phyloP scores from a whole-genome alignment of 169 alveolate genomes.

The Neospora caninum region DNA sequence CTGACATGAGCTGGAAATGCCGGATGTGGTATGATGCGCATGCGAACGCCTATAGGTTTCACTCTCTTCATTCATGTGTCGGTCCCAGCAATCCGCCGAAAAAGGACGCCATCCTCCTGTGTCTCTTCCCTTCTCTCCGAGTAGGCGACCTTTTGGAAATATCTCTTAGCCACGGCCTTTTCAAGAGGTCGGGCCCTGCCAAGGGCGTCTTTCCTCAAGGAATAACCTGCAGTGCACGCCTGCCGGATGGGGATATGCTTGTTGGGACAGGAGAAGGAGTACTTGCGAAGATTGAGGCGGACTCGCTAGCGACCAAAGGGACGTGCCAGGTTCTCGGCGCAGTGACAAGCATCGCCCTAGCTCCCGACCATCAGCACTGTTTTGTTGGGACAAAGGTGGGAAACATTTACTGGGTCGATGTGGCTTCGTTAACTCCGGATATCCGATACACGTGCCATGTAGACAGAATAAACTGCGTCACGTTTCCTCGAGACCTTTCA shows the following conservation, averaged over 20 bases:
- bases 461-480: slow-evolving; percentile 81
- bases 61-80: too few relatives aligned
- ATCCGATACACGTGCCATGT: slow-evolving; percentile 90
- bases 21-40: too few relatives aligned
- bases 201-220: slow-evolving; percentile 86
- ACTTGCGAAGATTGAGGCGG: slow-evolving; percentile 82
- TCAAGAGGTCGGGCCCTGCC: slow-evolving; percentile 85
- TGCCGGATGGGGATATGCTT: slow-evolving; percentile 88
- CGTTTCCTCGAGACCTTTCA: slow-evolving; percentile 67
- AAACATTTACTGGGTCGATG: slow-evolving; percentile 91
- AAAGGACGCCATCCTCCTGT: too few relatives aligned
- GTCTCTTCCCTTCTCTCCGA: neutral
- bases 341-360: slow-evolving; percentile 86
- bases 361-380: slow-evolving; percentile 89
- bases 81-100: too few relatives aligned
- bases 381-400: slow-evolving; percentile 88
- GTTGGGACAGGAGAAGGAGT: slow-evolving; percentile 93
- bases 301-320: slow-evolving; percentile 67
- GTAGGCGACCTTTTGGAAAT: slow-evolving; percentile 61
- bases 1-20: too few relatives aligned
- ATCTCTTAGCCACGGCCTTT: slow-evolving; percentile 77
- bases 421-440: slow-evolving; percentile 87
- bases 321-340: slow-evolving; percentile 86
- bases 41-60: too few relatives aligned
- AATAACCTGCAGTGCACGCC: slow-evolving; percentile 82